Base-by-base conservation (phyloP, 2,329 filamentous ascomycete genomes). In the Emmonsia crescens region DNA sequence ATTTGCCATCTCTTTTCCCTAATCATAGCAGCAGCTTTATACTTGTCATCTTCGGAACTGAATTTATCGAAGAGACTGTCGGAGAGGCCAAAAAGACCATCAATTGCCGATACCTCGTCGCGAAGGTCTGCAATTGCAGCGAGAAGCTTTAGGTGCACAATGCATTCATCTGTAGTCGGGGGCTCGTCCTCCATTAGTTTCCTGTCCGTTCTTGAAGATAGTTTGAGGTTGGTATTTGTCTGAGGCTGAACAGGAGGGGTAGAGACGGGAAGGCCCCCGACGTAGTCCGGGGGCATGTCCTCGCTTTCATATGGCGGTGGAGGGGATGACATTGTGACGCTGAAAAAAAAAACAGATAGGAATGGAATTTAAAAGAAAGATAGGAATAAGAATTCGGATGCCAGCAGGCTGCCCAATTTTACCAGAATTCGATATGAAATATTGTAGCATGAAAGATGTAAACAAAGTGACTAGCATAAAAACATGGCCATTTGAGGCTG, bases 1-100 rank as follows among this genome's bases (percentile, higher is more conserved):
- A 91, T 70, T 0, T 83, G 82, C 89, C 89, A 91, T 69, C 88
- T 78, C 76, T 89, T 90, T 75, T 91, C 88, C 16, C 84, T 79
- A 33, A 89, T 75, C 56, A 78, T 77, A 59, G 81, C 80, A 19
- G 85, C 74, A 1, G 77, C 74, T 64, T 75, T 75, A 60, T 74
- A 72, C 9, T 67, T 69, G n/a, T 71, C 71, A n/a, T 76, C 68
- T 1, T 75, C 72, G 8, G 75, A 69, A 19, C 72, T 67, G n/a
- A 69, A 68, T 58, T 67, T 67, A 12, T 75, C 64, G 4, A 64
- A 66, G 33, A 78, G 77, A 0, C 74, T 70, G 66, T 88, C 82
- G 68, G 75, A 77, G 58, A 91, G 78, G 1, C 81, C 82, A 73
- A 86, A 92, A 1, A 91, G 75, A 0, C 85, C 85, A 67, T 91